Evolutionary conservation across 2,329 filamentous ascomycete species (phyloP).

Genomic region (Penicillium sp.): DNA sequence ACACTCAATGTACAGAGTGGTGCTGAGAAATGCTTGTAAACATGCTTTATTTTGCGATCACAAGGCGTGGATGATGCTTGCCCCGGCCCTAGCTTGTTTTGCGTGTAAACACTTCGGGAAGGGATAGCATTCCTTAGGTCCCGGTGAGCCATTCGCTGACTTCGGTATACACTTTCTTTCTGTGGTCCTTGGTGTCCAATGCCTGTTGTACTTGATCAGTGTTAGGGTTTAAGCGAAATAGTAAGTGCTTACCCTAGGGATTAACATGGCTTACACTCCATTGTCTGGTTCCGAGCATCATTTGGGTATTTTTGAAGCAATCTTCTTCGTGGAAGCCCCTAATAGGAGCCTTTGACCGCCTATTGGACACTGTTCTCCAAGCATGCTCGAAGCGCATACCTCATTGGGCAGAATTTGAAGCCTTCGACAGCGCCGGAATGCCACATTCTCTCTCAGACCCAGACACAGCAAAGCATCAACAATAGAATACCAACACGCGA

Average conservation of each 20-base stretch:
- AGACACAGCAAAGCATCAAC: slow-evolving; percentile 11
- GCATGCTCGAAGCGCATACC: neutral
- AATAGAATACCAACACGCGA: slow-evolving; percentile 15
- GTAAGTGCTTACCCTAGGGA: too few species aligned
- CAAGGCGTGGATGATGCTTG: neutral
- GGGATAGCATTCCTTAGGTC: slow-evolving; percentile 24
- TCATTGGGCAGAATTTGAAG: neutral
- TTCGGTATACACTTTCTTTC: neutral
- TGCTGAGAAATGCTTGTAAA: slow-evolving; percentile 13
- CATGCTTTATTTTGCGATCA: neutral
- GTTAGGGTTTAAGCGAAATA: too few species aligned
- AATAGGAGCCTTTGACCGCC: neutral
- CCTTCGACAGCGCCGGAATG: slow-evolving; percentile 21
- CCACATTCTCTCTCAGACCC: slow-evolving; percentile 19
- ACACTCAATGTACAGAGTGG: neutral
- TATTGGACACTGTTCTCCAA: neutral
- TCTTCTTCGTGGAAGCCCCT: neutral
- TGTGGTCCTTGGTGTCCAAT: too few species aligned
- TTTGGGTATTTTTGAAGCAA: neutral
- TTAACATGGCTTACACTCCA: neutral
- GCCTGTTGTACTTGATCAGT: neutral
- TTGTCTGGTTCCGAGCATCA: too few species aligned
- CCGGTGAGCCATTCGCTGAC: slow-evolving; percentile 5
- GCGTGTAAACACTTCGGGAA: slow-evolving; percentile 21
- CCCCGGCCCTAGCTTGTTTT: slow-evolving; percentile 15